Conservation (phyloP, 768 basidiomycete species). For the Rhodotorula graminis region DNA sequence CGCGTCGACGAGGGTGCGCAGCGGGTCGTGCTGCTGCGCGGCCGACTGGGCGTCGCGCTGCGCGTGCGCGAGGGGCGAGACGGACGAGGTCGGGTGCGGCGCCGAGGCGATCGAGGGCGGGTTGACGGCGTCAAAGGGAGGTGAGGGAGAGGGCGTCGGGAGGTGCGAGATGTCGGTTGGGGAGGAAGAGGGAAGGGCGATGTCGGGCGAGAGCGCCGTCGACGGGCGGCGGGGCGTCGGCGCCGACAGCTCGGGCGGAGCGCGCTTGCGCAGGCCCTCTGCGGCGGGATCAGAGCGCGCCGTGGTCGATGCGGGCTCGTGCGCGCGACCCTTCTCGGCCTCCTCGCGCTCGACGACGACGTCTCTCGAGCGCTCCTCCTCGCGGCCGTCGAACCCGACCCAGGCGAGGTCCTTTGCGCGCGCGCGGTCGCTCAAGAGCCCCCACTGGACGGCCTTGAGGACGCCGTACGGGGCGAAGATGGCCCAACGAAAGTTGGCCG, state of each 20-base stretch:
- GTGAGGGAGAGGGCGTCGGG: conserved; percentile 19
- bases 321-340: background rate
- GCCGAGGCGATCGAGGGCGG: background rate
- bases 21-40: conserved; percentile 1
- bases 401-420: conserved; percentile 7
- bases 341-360: background rate
- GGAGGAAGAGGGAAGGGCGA: background rate
- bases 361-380: background rate
- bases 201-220: background rate
- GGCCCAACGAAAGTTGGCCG: conserved; percentile 14
- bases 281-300: background rate
- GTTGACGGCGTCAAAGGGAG: conserved; percentile 20
- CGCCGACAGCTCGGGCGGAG: background rate
- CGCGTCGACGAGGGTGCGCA: conserved; percentile 17
- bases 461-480: conserved; percentile 27
- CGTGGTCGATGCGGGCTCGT: background rate
- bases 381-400: conserved; percentile 29
- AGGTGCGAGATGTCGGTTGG: background rate
- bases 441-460: conserved; percentile 20
- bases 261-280: too few relatives aligned
- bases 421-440: background rate
- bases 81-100: background rate
- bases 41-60: background rate
- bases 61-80: background rate
- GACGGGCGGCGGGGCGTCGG: background rate